A percentile compares a stretch with the other conserved stretches of the same genome.
phyloP scores from a whole-genome alignment of 306 rosid species.

The Rosa persica region DNA sequence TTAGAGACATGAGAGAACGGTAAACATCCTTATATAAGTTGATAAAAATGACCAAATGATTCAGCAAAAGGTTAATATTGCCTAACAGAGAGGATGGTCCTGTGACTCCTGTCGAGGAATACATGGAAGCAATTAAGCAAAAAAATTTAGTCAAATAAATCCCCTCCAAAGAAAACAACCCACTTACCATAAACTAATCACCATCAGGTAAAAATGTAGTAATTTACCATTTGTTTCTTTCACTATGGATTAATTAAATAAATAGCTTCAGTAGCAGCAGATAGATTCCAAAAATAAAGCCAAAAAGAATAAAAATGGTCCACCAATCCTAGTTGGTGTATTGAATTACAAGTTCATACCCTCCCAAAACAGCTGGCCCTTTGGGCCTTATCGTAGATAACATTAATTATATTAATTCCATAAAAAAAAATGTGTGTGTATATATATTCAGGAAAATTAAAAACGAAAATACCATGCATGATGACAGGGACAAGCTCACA shows the following conservation, averaged over 20 bases:
- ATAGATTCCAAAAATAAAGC: conserved; percentile 18
- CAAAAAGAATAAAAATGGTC: conserved; percentile 38
- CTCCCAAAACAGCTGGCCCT: conserved; percentile 46
- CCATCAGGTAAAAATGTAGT: background rate
- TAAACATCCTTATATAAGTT: too few species aligned
- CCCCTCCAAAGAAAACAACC: background rate
- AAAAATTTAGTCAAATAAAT: background rate
- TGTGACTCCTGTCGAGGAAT: background rate
- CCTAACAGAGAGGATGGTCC: conserved; percentile 9
- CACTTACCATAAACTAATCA: conserved; percentile 7
- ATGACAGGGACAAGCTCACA: conserved; percentile 51
- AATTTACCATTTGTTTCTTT: background rate
- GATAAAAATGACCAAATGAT: too few species aligned
- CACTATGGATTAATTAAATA: background rate
- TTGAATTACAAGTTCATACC: conserved; percentile 38
- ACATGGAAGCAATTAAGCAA: background rate
- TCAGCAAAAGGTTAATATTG: too few species aligned
- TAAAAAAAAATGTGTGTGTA: background rate
- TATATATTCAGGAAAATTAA: background rate
- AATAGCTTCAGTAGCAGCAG: background rate
- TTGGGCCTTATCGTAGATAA: conserved; percentile 29
- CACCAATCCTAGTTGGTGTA: conserved; percentile 38
- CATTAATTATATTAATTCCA: background rate
- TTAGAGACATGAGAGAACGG: too few species aligned
- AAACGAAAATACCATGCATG: conserved; percentile 28